phyloP scores from a whole-genome alignment of 257 asterid species.

The Scutellaria galericulata region DNA sequence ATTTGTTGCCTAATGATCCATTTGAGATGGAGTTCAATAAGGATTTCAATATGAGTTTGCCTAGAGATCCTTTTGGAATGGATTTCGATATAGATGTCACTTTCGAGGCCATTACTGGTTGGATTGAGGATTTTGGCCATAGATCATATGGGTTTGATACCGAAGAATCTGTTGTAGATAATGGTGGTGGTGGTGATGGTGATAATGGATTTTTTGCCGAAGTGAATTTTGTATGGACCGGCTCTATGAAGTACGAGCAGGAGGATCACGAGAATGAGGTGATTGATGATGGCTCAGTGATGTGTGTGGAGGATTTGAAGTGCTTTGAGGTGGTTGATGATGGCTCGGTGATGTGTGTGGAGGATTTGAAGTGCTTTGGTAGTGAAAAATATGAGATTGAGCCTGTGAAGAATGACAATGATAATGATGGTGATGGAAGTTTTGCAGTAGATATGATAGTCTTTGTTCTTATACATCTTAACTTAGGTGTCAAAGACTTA shows the following conservation, averaged over 20 bases:
- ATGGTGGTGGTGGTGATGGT: slow-evolving; percentile 38
- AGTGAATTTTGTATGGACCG: slow-evolving; percentile 47
- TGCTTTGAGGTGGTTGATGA: slow-evolving; percentile 36
- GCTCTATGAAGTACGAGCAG: slow-evolving; percentile 39
- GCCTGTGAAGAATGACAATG: slow-evolving; percentile 26
- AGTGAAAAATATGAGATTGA: slow-evolving; percentile 50
- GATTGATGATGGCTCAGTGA: slow-evolving; percentile 29
- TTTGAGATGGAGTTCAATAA: slow-evolving; percentile 47
- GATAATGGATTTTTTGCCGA: slow-evolving; percentile 41
- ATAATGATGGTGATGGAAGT: slow-evolving; percentile 37
- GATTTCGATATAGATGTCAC: slow-evolving; percentile 41
- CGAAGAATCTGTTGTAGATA: slow-evolving; percentile 43
- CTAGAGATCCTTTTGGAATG: slow-evolving; percentile 71
- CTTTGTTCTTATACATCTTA: slow-evolving; percentile 62
- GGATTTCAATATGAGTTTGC: slow-evolving; percentile 50
- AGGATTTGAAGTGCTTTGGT: slow-evolving; percentile 51
- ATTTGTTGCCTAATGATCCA: slow-evolving; percentile 72
- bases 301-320: slow-evolving; percentile 40
- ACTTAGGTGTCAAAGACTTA: slow-evolving; percentile 65
- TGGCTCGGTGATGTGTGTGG: slow-evolving; percentile 32
- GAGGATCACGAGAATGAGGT: slow-evolving; percentile 42
- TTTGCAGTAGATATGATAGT: slow-evolving; percentile 59
- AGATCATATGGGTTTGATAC: slow-evolving; percentile 43
- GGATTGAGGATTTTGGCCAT: slow-evolving; percentile 58
- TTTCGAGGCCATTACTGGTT: slow-evolving; percentile 47